phyloP scores from a whole-genome alignment of 1,139 yeast species.

The Pneumocystis jirovecii region DNA sequence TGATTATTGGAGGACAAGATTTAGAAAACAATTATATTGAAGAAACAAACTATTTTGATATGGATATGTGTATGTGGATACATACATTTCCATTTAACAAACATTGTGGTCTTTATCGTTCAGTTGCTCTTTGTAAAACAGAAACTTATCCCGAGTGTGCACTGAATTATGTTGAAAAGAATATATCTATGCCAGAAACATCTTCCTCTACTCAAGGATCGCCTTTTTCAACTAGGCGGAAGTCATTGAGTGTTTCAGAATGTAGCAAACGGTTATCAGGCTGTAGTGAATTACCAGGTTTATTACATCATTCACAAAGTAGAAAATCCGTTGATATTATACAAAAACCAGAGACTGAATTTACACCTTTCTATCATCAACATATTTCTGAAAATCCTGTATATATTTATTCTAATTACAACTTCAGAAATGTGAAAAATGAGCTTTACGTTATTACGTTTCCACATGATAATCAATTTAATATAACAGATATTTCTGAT shows the following conservation, averaged over 20 bases:
- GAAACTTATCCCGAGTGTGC: not conserved
- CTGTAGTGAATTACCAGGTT: not conserved
- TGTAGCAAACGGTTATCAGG: not conserved
- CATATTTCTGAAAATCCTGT: slow-evolving; percentile 4
- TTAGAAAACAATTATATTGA: slow-evolving; percentile 12
- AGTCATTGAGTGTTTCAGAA: not conserved
- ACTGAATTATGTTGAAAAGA: not conserved
- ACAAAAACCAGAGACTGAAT: not conserved
- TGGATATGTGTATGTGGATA: slow-evolving; percentile 11
- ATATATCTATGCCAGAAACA: not conserved
- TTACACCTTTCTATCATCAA: not conserved
- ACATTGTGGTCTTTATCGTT: slow-evolving; percentile 16
- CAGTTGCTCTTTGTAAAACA: slow-evolving; percentile 5
- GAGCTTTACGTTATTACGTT: slow-evolving; percentile 3
- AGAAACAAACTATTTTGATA: slow-evolving; percentile 12
- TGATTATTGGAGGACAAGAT: slow-evolving; percentile 17
- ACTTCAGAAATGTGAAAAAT: slow-evolving; percentile 8
- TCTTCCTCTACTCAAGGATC: not conserved
- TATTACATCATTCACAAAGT: not conserved
- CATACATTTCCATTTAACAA: slow-evolving; percentile 2
- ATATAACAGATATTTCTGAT: slow-evolving; percentile 3
- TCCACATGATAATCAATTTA: not conserved
- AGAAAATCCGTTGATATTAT: not conserved
- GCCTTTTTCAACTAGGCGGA: not conserved
- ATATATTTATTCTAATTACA: slow-evolving; percentile 14